These are phyloP conservation scores for Rosa chinensis DNA, from an alignment of 306 rosid genomes.

Conservation along the genomic window DNA sequence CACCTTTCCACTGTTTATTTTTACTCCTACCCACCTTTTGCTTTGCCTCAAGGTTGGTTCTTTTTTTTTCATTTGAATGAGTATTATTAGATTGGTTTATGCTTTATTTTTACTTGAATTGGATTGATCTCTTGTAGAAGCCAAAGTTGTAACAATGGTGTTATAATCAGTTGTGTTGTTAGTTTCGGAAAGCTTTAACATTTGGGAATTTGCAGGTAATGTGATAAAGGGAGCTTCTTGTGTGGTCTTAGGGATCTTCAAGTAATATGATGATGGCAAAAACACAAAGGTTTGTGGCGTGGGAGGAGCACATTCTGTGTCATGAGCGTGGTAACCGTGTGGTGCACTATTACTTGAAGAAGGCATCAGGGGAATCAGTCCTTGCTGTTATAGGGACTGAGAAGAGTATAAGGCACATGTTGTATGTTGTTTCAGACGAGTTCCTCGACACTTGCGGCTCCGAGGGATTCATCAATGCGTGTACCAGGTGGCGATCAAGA, in stretches of 20 bases:
- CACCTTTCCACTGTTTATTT: too few relatives aligned
- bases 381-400: constrained; percentile 83
- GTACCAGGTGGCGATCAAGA: constrained; percentile 71
- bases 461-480: constrained; percentile 32
- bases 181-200: background rate
- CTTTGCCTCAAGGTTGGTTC: background rate
- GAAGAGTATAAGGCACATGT: constrained; percentile 90
- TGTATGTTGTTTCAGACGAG: constrained; percentile 63
- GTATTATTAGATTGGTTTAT: background rate
- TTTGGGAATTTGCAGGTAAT: constrained; percentile 27
- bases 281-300: constrained; percentile 52
- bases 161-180: too few relatives aligned
- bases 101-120: background rate
- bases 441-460: constrained; percentile 52
- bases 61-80: background rate
- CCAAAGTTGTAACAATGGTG: too few relatives aligned
- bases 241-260: too few relatives aligned
- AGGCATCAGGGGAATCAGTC: constrained; percentile 46
- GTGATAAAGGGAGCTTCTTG: constrained; percentile 2
- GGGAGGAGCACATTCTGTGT: constrained; percentile 78
- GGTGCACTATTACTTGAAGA: constrained; percentile 68
- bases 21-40: background rate
- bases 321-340: constrained; percentile 78
- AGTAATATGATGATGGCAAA: constrained; percentile 32
- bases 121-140: background rate